Percentiles rank a stretch among this genome's conserved stretches.
phyloP scores from a whole-genome alignment of 2,329 filamentous ascomycete genomes.

The Fusarium concolor region DNA sequence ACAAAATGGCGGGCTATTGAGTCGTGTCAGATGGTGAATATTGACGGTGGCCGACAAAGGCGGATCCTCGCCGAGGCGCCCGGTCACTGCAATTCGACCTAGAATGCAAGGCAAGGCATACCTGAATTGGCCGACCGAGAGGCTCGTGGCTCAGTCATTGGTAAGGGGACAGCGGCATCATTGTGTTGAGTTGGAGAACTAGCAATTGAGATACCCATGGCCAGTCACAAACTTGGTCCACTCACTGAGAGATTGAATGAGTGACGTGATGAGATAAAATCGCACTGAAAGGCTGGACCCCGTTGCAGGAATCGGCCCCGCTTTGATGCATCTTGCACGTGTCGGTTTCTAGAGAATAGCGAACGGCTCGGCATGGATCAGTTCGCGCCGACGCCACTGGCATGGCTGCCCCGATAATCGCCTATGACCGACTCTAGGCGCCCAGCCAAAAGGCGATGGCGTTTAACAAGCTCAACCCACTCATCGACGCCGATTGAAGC shows the following conservation, averaged over 20 bases:
- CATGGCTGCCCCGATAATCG: constrained; percentile 54
- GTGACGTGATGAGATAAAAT: constrained; percentile 43
- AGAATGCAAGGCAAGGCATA: constrained; percentile 28
- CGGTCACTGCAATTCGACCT: constrained; percentile 1
- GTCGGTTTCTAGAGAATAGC: constrained; percentile 24
- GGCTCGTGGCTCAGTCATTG: constrained; percentile 35
- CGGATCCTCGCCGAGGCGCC: constrained; percentile 4
- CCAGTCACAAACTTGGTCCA: constrained; percentile 37
- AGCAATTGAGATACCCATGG: constrained; percentile 44
- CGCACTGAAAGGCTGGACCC: constrained; percentile 31
- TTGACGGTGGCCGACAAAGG: background rate
- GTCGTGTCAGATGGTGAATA: constrained; percentile 31
- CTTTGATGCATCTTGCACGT: constrained; percentile 43
- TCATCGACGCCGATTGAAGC: constrained; percentile 70
- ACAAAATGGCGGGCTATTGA: constrained; percentile 82
- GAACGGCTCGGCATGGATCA: constrained; percentile 6
- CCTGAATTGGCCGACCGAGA: constrained; percentile 45
- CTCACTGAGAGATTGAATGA: constrained; percentile 29
- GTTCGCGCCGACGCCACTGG: constrained; percentile 16
- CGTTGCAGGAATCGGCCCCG: constrained; percentile 32
- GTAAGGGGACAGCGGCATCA: constrained; percentile 29
- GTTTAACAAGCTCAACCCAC: constrained; percentile 90
- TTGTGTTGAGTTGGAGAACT: constrained; percentile 37
- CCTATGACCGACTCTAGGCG: constrained; percentile 77
- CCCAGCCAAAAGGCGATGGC: constrained; percentile 86